phyloP scores from a whole-genome alignment of 805 yeast genomes.

The Clavispora phyllophila region DNA sequence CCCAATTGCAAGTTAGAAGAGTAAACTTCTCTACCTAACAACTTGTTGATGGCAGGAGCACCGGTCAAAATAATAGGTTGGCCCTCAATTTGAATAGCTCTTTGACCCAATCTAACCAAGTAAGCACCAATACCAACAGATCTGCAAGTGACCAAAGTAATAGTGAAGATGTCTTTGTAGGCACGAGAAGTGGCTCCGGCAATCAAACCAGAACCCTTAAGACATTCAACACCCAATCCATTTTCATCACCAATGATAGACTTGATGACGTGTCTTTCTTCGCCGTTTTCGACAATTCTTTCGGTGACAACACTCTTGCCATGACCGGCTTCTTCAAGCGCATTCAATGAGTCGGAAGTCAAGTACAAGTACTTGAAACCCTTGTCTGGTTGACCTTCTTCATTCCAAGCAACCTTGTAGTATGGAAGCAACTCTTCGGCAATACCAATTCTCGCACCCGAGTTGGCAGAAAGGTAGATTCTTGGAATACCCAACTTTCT shows the following conservation, averaged over 20 bases:
- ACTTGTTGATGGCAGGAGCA: constrained; percentile 97
- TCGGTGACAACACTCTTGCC: constrained; percentile 66
- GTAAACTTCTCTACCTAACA: constrained; percentile 95
- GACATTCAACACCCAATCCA: constrained; percentile 97
- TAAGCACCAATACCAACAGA: constrained; percentile 99
- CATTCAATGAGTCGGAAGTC: constrained; percentile 57
- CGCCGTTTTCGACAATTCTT: constrained; percentile 77
- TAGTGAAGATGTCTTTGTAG: constrained; percentile 94
- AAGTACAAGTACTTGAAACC: constrained; percentile 90
- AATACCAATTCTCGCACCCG: constrained; percentile 98
- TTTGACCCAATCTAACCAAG: constrained; percentile 94
- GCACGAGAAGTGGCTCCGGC: constrained; percentile 99
- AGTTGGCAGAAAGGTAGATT: constrained; percentile 92
- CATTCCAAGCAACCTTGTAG: constrained; percentile 92
- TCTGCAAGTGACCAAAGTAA: constrained; percentile 98
- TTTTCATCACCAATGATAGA: constrained; percentile 91
- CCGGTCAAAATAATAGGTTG: constrained; percentile 98
- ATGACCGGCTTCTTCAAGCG: constrained; percentile 56
- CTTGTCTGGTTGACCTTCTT: constrained; percentile 63
- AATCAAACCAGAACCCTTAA: constrained; percentile 95
- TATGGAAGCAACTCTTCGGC: constrained; percentile 93
- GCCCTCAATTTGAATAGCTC: constrained; percentile 98
- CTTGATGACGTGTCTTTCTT: constrained; percentile 73
- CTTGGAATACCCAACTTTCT: constrained; percentile 91
- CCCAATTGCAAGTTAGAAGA: constrained; percentile 96